phyloP scores from a whole-genome alignment of 108 stramenopile genomes.

The Schizochytrium sp. region DNA sequence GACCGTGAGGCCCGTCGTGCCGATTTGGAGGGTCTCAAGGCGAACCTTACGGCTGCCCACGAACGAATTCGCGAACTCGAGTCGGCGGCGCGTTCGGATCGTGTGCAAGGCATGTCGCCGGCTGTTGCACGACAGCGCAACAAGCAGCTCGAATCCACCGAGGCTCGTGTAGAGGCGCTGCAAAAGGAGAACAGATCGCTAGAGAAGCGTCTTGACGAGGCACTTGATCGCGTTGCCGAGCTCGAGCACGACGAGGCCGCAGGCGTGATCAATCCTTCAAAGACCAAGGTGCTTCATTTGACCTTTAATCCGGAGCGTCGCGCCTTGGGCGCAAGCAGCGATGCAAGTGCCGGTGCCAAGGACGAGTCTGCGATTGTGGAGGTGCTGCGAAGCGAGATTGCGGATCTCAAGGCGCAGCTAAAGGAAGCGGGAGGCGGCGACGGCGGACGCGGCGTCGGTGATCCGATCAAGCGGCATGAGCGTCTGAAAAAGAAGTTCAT shows the following conservation, averaged over 20 bases:
- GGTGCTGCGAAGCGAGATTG: not conserved
- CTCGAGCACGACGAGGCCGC: not conserved
- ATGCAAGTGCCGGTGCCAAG: not conserved
- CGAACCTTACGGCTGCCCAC: not conserved
- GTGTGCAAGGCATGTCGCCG: not conserved
- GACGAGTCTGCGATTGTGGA: not conserved
- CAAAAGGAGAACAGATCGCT: not conserved
- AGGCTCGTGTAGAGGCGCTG: not conserved
- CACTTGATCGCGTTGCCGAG: not conserved
- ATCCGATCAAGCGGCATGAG: conserved; percentile 71
- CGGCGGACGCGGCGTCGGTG: conserved; percentile 19
- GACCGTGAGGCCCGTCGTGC: not conserved
- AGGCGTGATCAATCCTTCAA: not conserved
- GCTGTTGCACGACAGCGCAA: not conserved
- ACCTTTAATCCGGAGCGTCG: not conserved
- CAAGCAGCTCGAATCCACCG: not conserved
- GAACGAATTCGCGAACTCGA: not conserved
- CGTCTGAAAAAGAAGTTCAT: conserved; percentile 80
- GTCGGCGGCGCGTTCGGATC: not conserved
- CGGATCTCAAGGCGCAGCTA: not conserved
- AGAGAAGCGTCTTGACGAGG: not conserved
- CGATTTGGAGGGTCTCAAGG: not conserved
- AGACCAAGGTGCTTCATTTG: not conserved
- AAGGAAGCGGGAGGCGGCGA: not conserved
- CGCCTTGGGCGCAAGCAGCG: not conserved